These are phyloP conservation scores for Metschnikowia colocasiae DNA, from an alignment of 805 yeast species.

Conservation along the genomic window DNA sequence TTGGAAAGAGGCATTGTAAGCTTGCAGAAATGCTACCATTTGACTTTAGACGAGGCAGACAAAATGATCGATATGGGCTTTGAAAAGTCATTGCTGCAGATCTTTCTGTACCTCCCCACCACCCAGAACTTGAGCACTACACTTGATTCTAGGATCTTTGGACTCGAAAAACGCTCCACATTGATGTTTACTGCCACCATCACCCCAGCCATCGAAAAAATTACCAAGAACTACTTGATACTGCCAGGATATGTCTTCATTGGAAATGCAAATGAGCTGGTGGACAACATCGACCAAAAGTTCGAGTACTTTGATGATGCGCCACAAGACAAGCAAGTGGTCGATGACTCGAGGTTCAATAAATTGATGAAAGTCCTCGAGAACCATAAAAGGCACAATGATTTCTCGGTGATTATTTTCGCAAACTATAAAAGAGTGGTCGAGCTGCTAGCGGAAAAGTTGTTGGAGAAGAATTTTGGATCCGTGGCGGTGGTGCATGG, in stretches of 20 bases:
- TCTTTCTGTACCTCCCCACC: constrained; percentile 54
- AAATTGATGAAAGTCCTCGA: constrained; percentile 38
- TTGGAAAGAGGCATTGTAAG: constrained; percentile 62
- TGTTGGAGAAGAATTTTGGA: constrained; percentile 38
- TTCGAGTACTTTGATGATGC: constrained; percentile 39
- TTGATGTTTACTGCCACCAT: constrained; percentile 96
- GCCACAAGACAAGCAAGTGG: constrained; percentile 32
- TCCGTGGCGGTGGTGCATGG: constrained; percentile 74
- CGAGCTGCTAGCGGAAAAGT: constrained; percentile 56
- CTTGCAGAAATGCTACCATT: constrained; percentile 56
- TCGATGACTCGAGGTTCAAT: constrained; percentile 37
- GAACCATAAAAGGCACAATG: constrained; percentile 39
- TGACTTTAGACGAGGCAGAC: constrained; percentile 92
- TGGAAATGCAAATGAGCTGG: constrained; percentile 64
- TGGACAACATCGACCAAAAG: constrained; percentile 65
- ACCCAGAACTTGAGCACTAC: constrained; percentile 22
- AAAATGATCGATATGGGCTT: constrained; percentile 95
- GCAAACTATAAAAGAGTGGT: constrained; percentile 74
- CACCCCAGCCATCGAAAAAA: constrained; percentile 65
- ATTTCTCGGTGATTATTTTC: constrained; percentile 61
- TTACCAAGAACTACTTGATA: constrained; percentile 59
- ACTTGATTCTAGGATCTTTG: constrained; percentile 38
- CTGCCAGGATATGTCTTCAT: constrained; percentile 63
- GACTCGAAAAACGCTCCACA: constrained; percentile 47
- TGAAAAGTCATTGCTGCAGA: constrained; percentile 68